phyloP scores from a whole-genome alignment of 169 alveolate species.

The Eimeria acervulina region DNA sequence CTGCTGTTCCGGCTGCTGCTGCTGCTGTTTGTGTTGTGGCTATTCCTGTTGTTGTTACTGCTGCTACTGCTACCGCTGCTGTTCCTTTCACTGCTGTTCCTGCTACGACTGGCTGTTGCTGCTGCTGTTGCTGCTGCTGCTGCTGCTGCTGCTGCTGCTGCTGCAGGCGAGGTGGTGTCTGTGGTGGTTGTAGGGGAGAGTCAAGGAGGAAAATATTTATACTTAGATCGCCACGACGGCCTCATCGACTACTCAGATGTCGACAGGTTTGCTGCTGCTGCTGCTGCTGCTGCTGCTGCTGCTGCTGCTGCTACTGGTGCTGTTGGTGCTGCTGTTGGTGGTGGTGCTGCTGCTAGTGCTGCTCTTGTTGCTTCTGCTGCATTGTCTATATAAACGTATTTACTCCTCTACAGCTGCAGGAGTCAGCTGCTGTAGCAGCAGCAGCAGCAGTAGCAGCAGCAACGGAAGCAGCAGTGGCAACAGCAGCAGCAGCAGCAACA shows the following conservation, averaged over 20 bases:
- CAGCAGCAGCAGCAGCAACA: too few relatives aligned
- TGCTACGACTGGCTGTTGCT: slow-evolving; percentile 9
- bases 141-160: not conserved
- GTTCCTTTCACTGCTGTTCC: not conserved
- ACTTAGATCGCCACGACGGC: slow-evolving; percentile 17
- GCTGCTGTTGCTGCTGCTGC: slow-evolving; percentile 10
- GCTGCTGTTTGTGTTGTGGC: too few relatives aligned
- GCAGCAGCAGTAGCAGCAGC: too few relatives aligned
- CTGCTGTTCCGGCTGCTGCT: too few relatives aligned
- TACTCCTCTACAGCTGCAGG: too few relatives aligned
- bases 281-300: slow-evolving; percentile 65
- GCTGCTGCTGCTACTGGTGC: slow-evolving; percentile 23
- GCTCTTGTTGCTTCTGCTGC: too few relatives aligned
- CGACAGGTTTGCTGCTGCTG: slow-evolving; percentile 56
- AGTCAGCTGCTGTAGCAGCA: too few relatives aligned
- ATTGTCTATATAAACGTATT: too few relatives aligned
- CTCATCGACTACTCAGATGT: not conserved
- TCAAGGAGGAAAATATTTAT: not conserved
- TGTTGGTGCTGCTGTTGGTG: not conserved
- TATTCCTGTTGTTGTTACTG: too few relatives aligned
- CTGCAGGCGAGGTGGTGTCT: not conserved
- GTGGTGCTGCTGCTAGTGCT: too few relatives aligned
- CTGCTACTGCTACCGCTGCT: too few relatives aligned
- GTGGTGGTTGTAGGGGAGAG: slow-evolving; percentile 12
- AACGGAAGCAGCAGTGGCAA: too few relatives aligned